Evolutionary conservation across 345 rosid genomes (phyloP).

Genomic region (Isatis tinctoria): DNA sequence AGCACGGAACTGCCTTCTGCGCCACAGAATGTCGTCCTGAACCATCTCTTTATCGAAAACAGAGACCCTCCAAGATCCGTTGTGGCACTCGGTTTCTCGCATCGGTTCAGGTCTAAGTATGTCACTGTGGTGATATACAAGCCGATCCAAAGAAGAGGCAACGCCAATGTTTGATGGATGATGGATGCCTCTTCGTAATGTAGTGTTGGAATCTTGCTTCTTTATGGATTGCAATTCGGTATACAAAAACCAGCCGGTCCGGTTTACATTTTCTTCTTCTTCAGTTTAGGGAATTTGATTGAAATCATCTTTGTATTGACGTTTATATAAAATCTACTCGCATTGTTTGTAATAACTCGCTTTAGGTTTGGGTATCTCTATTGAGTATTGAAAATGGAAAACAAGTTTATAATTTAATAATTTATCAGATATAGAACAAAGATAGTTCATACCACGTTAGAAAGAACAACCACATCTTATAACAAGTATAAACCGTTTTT

Average conservation of each 20-base stretch:
- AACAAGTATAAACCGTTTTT: too few relatives aligned
- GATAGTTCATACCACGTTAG: too few relatives aligned
- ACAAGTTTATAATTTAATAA: too few relatives aligned
- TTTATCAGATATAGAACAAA: too few relatives aligned
- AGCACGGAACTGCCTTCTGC: slow-evolving; percentile 42
- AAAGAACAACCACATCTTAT: too few relatives aligned
- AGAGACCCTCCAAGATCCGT: slow-evolving; percentile 79
- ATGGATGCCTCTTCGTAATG: neutral
- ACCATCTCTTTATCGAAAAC: slow-evolving; percentile 92
- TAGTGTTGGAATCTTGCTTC: slow-evolving; percentile 4
- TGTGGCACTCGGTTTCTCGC: slow-evolving; percentile 92
- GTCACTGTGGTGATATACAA: slow-evolving; percentile 95
- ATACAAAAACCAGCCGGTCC: slow-evolving; percentile 1
- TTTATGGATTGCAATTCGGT: neutral
- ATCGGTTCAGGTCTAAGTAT: slow-evolving; percentile 79
- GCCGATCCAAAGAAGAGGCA: slow-evolving; percentile 72
- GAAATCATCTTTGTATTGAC: neutral
- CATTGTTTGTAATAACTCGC: slow-evolving; percentile 6
- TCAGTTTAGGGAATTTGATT: slow-evolving; percentile 18
- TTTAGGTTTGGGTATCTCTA: neutral
- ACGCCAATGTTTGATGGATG: slow-evolving; percentile 40
- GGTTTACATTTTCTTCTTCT: neutral
- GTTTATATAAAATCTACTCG: neutral
- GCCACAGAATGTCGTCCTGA: slow-evolving; percentile 69
- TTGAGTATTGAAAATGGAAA: neutral